A percentile compares a stretch with the other conserved stretches of the same genome.
These are phyloP conservation scores for Daldinia childiae DNA, from an alignment of 495 filamentous ascomycete genomes.

Conservation along the genomic window DNA sequence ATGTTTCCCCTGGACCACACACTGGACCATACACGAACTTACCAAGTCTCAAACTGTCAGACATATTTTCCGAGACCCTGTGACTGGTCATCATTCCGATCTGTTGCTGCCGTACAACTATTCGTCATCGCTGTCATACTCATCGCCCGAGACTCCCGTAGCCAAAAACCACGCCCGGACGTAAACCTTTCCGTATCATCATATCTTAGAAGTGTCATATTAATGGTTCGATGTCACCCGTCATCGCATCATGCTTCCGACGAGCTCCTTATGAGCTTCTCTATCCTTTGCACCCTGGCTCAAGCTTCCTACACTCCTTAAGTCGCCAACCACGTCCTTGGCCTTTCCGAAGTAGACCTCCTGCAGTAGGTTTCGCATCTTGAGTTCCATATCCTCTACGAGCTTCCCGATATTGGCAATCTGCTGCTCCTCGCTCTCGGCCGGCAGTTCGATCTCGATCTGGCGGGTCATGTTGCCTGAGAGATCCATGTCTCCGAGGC, in stretches of 20 bases:
- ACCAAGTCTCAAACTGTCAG: slow-evolving; percentile 32
- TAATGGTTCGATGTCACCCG: slow-evolving; percentile 15
- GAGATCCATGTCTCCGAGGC: slow-evolving; percentile 89
- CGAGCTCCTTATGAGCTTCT: slow-evolving; percentile 90
- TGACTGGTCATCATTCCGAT: slow-evolving; percentile 34
- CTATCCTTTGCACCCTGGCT: slow-evolving; percentile 87
- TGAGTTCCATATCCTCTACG: slow-evolving; percentile 99
- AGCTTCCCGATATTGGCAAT: slow-evolving; percentile 94
- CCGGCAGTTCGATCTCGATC: slow-evolving; percentile 87
- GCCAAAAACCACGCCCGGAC: slow-evolving; percentile 15
- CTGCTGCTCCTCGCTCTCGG: slow-evolving; percentile 91
- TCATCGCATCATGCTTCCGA: slow-evolving; percentile 73
- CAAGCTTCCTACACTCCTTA: slow-evolving; percentile 87
- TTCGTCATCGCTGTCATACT: slow-evolving; percentile 35
- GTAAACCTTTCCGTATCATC: slow-evolving; percentile 15
- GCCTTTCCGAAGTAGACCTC: slow-evolving; percentile 99
- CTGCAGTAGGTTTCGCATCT: slow-evolving; percentile 98
- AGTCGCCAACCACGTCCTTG: slow-evolving; percentile 97
- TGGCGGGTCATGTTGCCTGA: slow-evolving; percentile 98
- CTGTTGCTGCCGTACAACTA: slow-evolving; percentile 32
- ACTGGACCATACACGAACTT: slow-evolving; percentile 26
- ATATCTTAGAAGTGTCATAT: slow-evolving; percentile 5
- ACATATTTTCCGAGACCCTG: slow-evolving; percentile 40
- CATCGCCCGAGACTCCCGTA: slow-evolving; percentile 13
- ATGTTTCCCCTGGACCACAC: slow-evolving; percentile 18